Percentiles rank a stretch among this genome's conserved stretches.
phyloP scores from a whole-genome alignment of 768 basidiomycete genomes.

The Trametes gibbosa region DNA sequence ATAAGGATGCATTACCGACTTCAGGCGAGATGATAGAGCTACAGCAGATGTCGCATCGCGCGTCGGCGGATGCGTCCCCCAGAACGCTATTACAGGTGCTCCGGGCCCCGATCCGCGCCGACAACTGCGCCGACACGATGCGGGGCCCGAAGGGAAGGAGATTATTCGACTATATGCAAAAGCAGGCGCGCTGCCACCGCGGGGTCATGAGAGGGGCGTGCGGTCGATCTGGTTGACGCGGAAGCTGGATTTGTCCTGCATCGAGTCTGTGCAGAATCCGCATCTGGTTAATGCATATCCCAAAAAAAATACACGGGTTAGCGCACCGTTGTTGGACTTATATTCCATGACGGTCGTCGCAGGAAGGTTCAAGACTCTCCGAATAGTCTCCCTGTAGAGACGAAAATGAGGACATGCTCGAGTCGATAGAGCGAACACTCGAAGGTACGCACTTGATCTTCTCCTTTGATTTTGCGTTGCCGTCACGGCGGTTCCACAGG shows the following conservation, averaged over 20 bases:
- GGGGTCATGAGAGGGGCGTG: slow-evolving; percentile 31
- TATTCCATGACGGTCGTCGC: slow-evolving; percentile 86
- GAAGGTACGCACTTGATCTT: slow-evolving; percentile 65
- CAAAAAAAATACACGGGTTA: background rate
- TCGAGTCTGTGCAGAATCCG: slow-evolving; percentile 55
- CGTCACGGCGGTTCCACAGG: slow-evolving; percentile 87
- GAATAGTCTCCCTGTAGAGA: slow-evolving; percentile 68
- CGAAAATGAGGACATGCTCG: background rate
- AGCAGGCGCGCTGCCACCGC: background rate
- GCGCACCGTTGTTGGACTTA: slow-evolving; percentile 84
- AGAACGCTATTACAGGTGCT: slow-evolving; percentile 5
- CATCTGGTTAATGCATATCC: background rate
- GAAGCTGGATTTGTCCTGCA: slow-evolving; percentile 87
- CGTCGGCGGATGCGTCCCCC: background rate
- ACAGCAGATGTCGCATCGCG: slow-evolving; percentile 14
- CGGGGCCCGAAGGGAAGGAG: background rate
- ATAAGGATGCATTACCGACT: slow-evolving; percentile 11
- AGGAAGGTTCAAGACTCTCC: slow-evolving; percentile 72
- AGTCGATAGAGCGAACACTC: background rate
- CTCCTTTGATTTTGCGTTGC: slow-evolving; percentile 71
- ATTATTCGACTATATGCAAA: slow-evolving; percentile 14
- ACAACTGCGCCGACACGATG: background rate
- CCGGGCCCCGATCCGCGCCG: background rate
- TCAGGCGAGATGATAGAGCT: slow-evolving; percentile 10
- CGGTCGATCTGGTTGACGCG: slow-evolving; percentile 38